Base-by-base conservation (phyloP, 495 filamentous ascomycete species). In the Penicillium bialowiezense region DNA sequence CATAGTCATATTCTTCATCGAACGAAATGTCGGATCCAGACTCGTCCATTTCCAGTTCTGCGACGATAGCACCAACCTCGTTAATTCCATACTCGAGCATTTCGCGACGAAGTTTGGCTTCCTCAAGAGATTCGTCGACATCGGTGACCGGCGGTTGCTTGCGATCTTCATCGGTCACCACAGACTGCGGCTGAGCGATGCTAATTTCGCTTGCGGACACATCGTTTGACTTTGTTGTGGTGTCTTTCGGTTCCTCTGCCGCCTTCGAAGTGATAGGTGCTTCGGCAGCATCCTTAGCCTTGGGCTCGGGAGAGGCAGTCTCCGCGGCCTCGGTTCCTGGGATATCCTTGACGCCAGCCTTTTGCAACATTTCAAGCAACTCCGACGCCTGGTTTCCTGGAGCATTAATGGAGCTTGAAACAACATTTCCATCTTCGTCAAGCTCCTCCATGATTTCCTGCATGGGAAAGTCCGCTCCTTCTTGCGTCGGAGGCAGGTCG, bases 391-490 rank as follows among this genome's bases (percentile, higher is more conserved):
- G 68, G 36, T 86, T 77, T 15, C 81, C 82, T 0, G 88, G 81
- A 1, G 63, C 78, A 9, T 82, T 81, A 7, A 82, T 70, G 21
- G 73, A 75, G 44, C 71, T 83, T 1, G 79, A 85, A 24, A 96
- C 71, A 9, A 97, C 77, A 58, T 96, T 92, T 14, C 82, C 93
- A 14, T 96, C 84, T 15, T 96, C 92, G 63, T 98, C 93, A 37
- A 98, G 72, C 69, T 96, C 86, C 65, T 98, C 92, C 34, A 84
- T 68, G 50, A 98, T 97, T 44, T 97, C 92, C 17, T 82, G 88
- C 43, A 96, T 76, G 3, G 90, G 86, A 37, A 91, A 63, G 50
- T 84, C 67, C 9, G 56, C 43, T 7, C 51, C 57, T 7, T 46
- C 41, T 31, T 62, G 59, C 0, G 23, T n/a, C 7, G 64, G 50